Evolutionary conservation across 495 filamentous ascomycete species (phyloP).

Genomic region (Staphylotrichum longicolle): DNA sequence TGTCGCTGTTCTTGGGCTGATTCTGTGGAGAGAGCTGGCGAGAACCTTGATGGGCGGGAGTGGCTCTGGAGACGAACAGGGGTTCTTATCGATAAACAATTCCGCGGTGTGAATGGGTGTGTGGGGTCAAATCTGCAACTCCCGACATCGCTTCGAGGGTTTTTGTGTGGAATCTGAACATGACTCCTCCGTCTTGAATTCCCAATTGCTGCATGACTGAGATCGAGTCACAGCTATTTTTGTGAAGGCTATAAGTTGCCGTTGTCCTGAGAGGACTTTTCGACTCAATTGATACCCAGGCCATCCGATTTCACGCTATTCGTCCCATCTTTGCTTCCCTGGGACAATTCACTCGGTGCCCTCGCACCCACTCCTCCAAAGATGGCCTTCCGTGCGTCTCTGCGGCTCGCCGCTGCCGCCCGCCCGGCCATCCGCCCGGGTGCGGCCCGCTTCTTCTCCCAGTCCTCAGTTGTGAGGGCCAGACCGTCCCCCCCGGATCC

Average conservation of each 20-base stretch:
- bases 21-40: too few species aligned
- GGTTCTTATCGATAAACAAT: conserved; percentile 15
- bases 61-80: too few species aligned
- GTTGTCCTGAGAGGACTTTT: not conserved
- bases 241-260: not conserved
- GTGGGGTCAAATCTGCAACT: not conserved
- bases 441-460: conserved; percentile 33
- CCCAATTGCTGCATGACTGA: conserved; percentile 5
- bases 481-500: conserved; percentile 66
- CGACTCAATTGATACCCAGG: not conserved
- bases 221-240: not conserved
- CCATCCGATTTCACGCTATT: not conserved
- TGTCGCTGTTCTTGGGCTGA: too few species aligned
- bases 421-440: conserved; percentile 11
- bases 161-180: conserved; percentile 3
- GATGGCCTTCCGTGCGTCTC: conserved; percentile 34
- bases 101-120: not conserved
- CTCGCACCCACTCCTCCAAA: not conserved
- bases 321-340: not conserved
- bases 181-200: not conserved
- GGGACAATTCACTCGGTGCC: not conserved
- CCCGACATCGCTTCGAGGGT: conserved; percentile 23
- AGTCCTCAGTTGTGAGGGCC: conserved; percentile 26
- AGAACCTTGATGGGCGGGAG: conserved; percentile 6
- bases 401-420: conserved; percentile 28